Evolutionary conservation across 495 filamentous ascomycete species (phyloP), one percentile per base, ranked within the genome.

Genomic region (Evernia prunastri): DNA sequence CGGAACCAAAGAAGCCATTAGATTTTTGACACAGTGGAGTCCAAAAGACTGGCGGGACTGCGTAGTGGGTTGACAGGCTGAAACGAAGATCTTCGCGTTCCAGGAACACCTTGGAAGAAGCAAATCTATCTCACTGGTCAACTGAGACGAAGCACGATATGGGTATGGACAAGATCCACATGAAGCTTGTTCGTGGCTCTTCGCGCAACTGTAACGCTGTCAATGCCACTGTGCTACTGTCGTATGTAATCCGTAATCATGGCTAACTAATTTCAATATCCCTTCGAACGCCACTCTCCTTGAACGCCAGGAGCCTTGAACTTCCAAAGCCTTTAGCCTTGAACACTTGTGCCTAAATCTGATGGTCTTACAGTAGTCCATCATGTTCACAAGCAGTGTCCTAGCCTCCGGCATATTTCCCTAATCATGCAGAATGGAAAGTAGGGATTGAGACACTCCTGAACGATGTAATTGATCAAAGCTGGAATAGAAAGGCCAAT

Each of bases 1-100:
- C 20, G 49, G 27, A 61, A 43, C 59, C 42, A 7, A 61, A 61
- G 31, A 51, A 61, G n/a, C 59, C 42, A 61, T 61, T 61, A 11
- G 59, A 61, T 13, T n/a, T 25, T 13, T 43, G 42, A 45, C 43
- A 61, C 23, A 45, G 31, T 40, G 36, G 25, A 18, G 36, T 43
- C 58, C 58, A 59, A n/a, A 59, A 59, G 27, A 29, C 15, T 17
- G 25, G 35, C 45, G 58, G 35, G 9, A 59, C 45, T 17, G 27
- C 37, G 27, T 42, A 59, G 27, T 37, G 4, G 23, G 1, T 59
- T 3, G n/a, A 42, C 27, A 59, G 58, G 13, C 12, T 27, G 25
- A 11, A 29, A 13, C 58, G 39, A 43, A 59, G 37, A 39, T 27
- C 27, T 12, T 59, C 58, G 27, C 35, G 40, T 17, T 27, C 7